phyloP scores from a whole-genome alignment of 2,329 filamentous ascomycete species.

The Colletotrichum eremochloae region DNA sequence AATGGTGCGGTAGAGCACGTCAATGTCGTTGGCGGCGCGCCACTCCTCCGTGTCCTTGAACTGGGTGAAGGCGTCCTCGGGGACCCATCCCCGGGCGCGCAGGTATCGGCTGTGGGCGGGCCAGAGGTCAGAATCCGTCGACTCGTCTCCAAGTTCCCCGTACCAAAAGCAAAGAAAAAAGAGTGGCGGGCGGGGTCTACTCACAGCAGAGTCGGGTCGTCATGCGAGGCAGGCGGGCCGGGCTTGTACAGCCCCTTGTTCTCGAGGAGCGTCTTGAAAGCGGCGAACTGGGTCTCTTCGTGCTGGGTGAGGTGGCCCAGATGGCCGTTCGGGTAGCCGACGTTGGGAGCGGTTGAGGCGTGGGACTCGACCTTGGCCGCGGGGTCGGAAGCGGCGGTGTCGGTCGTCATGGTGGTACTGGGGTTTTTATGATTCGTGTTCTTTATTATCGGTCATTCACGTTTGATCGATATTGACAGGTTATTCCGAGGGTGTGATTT shows the following conservation, averaged over 20 bases:
- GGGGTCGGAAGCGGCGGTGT: constrained; percentile 30
- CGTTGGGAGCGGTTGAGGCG: constrained; percentile 47
- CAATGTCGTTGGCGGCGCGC: constrained; percentile 83
- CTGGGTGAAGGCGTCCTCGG: constrained; percentile 82
- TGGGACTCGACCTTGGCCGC: constrained; percentile 35
- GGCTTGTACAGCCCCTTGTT: constrained; percentile 75
- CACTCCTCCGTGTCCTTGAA: constrained; percentile 92
- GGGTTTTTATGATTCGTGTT: too few relatives aligned
- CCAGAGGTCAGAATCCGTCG: constrained; percentile 24
- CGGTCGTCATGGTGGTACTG: constrained; percentile 21
- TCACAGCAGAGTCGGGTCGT: constrained; percentile 80
- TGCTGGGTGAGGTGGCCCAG: constrained; percentile 79
- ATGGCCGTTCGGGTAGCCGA: constrained; percentile 81
- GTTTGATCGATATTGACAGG: background rate
- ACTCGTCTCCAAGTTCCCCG: constrained; percentile 5
- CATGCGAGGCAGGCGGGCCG: constrained; percentile 72
- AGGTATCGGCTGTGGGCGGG: constrained; percentile 78
- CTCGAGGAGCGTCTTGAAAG: constrained; percentile 78
- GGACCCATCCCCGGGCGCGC: constrained; percentile 84
- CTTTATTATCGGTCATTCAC: background rate
- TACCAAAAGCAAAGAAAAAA: background rate
- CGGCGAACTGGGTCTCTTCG: constrained; percentile 75
- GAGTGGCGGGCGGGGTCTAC: constrained; percentile 46
- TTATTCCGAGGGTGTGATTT: background rate
- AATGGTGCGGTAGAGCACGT: constrained; percentile 87